Evolutionary conservation across 805 yeast species (phyloP).

Genomic region (Candida maesae): DNA sequence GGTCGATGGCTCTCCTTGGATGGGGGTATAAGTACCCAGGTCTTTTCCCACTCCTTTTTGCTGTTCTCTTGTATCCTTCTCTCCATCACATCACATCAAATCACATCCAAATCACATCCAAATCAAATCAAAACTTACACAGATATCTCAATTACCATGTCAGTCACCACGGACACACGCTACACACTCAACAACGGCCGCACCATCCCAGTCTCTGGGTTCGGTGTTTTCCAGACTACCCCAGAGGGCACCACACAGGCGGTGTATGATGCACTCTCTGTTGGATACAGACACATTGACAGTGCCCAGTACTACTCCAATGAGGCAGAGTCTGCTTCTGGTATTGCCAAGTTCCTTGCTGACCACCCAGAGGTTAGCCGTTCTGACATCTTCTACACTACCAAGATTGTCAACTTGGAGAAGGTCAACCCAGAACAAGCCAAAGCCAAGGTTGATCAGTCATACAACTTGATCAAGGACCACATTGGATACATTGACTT

Average conservation of each 20-base stretch:
- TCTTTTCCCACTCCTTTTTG: too few species aligned
- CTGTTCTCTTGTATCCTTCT: too few species aligned
- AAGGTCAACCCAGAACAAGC: conserved; percentile 11
- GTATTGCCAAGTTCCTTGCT: conserved; percentile 22
- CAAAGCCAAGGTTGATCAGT: conserved; percentile 42
- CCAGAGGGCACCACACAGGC: conserved; percentile 16
- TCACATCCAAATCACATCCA: too few species aligned
- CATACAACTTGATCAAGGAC: conserved; percentile 46
- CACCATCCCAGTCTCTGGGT: conserved; percentile 23
- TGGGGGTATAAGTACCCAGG: too few species aligned
- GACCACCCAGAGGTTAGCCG: conserved; percentile 22
- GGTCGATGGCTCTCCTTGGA: too few species aligned
- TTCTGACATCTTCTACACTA: conserved; percentile 24
- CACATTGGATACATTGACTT: conserved; percentile 63
- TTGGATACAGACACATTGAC: conserved; percentile 27
- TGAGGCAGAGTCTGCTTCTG: conserved; percentile 21
- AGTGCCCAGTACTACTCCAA: conserved; percentile 20
- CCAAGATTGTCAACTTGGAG: conserved; percentile 18
- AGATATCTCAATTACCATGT: too few species aligned
- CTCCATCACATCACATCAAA: too few species aligned
- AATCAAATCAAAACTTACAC: too few species aligned
- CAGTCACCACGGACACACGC: conserved; percentile 15
- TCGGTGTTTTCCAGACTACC: conserved; percentile 25
- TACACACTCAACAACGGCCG: conserved; percentile 20
- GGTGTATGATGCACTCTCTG: conserved; percentile 22